Percentiles rank a stretch among this genome's conserved stretches.
These are phyloP conservation scores for Ogataea angusta DNA, from an alignment of 805 yeast genomes.

Conservation along the genomic window DNA sequence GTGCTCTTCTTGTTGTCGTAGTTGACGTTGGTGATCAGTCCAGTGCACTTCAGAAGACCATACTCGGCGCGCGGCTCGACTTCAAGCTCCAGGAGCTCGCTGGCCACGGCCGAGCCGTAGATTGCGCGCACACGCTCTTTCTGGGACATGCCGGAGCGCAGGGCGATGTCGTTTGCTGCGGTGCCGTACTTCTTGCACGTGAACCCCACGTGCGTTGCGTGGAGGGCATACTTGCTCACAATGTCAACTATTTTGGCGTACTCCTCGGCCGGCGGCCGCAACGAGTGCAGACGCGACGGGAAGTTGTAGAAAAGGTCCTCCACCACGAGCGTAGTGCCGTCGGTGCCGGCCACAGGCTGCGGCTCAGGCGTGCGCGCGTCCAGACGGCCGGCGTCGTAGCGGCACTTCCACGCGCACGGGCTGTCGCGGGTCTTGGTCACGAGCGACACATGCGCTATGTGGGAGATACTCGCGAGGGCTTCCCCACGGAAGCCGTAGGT, in stretches of 20 bases:
- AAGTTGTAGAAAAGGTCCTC: conserved; percentile 89
- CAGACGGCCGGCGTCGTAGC: conserved; percentile 65
- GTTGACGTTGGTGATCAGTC: conserved; percentile 69
- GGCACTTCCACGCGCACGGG: conserved; percentile 67
- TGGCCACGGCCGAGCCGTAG: conserved; percentile 68
- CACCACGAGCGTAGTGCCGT: conserved; percentile 80
- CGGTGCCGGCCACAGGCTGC: conserved; percentile 77
- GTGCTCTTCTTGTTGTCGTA: conserved; percentile 62
- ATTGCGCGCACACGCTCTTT: conserved; percentile 72
- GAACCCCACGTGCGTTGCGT: conserved; percentile 65
- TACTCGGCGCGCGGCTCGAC: conserved; percentile 30
- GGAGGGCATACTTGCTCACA: conserved; percentile 78
- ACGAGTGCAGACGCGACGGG: conserved; percentile 70
- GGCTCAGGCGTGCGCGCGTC: conserved; percentile 46
- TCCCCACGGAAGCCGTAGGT: conserved; percentile 97
- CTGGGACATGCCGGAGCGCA: conserved; percentile 46
- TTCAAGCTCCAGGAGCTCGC: conserved; percentile 53
- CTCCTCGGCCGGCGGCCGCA: conserved; percentile 70
- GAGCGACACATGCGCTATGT: conserved; percentile 78
- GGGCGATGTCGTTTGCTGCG: conserved; percentile 58
- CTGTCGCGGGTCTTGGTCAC: conserved; percentile 63
- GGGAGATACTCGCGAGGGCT: conserved; percentile 92
- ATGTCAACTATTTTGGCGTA: conserved; percentile 75
- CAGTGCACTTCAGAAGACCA: conserved; percentile 55
- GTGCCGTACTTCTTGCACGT: conserved; percentile 81